A percentile compares a stretch with the other conserved stretches of the same genome.
phyloP scores from a whole-genome alignment of 192 early-diverging fungal species.

The Backusella morwellensis region DNA sequence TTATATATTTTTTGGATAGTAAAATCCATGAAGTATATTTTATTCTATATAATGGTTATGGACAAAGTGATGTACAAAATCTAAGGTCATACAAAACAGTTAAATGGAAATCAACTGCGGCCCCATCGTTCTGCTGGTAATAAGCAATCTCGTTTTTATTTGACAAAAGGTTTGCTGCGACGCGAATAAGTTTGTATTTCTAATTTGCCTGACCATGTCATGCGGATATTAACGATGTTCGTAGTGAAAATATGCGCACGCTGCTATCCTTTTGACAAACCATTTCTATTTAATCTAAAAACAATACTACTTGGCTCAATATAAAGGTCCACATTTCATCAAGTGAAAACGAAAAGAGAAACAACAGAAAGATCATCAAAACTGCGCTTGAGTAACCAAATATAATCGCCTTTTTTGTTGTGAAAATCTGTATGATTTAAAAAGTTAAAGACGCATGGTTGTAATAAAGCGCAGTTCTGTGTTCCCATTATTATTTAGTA shows the following conservation, averaged over 20 bases:
- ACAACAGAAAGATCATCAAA: not conserved
- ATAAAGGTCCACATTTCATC: not conserved
- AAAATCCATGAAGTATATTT: not conserved
- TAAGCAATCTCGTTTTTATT: not conserved
- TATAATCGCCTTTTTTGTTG: too few relatives aligned
- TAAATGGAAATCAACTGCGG: not conserved
- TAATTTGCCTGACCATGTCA: too few relatives aligned
- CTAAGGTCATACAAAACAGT: not conserved
- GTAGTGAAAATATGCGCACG: too few relatives aligned
- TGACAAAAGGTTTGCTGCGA: not conserved
- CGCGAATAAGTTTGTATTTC: not conserved
- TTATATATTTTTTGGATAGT: too few relatives aligned
- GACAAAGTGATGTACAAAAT: not conserved
- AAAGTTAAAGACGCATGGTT: not conserved
- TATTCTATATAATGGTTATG: not conserved
- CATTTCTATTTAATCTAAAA: too few relatives aligned
- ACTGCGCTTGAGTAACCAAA: not conserved
- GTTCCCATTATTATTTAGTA: not conserved
- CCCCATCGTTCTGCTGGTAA: not conserved
- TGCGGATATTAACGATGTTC: too few relatives aligned
- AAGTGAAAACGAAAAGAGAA: not conserved
- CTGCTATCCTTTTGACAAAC: too few relatives aligned
- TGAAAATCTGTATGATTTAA: not conserved
- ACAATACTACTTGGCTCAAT: not conserved
- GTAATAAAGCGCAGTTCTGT: not conserved